phyloP scores from a whole-genome alignment of 306 rosid species.

The Nissolia schottii region DNA sequence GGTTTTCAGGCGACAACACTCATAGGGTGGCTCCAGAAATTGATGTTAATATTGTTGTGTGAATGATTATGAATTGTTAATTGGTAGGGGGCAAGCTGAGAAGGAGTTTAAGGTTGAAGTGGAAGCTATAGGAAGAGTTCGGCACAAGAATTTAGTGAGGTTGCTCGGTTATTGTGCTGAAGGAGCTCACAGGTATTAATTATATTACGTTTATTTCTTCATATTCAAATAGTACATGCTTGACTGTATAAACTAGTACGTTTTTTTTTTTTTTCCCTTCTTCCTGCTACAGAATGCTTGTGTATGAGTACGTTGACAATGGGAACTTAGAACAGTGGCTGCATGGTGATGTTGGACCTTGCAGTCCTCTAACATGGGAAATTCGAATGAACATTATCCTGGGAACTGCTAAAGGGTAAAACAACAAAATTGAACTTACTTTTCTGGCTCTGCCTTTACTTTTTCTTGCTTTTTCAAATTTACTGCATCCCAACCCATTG shows the following conservation, averaged over 20 bases:
- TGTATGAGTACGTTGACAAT: conserved; percentile 79
- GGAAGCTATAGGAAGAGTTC: conserved; percentile 92
- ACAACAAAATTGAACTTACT: not conserved
- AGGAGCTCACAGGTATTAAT: conserved; percentile 96
- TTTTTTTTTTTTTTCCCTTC: too few relatives aligned
- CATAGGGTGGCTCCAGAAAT: too few relatives aligned
- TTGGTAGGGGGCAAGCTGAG: conserved; percentile 85
- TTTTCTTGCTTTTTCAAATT: not conserved
- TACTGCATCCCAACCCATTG: not conserved
- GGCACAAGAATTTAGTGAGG: conserved; percentile 83
- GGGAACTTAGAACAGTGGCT: conserved; percentile 92
- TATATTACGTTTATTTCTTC: too few relatives aligned
- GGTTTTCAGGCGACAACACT: too few relatives aligned
- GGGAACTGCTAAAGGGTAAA: conserved; percentile 83
- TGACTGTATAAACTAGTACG: not conserved
- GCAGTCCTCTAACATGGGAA: conserved; percentile 84
- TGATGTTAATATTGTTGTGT: not conserved
- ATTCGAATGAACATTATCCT: conserved; percentile 75
- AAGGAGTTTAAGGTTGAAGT: conserved; percentile 85
- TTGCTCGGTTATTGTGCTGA: conserved; percentile 91
- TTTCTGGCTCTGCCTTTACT: not conserved
- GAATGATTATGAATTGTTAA: not conserved
- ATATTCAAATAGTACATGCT: not conserved
- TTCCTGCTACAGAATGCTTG: conserved; percentile 62
- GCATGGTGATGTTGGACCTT: conserved; percentile 83